These are phyloP conservation scores for Ophidiomyces ophidiicola DNA, from an alignment of 2,329 filamentous ascomycete genomes.

Conservation along the genomic window DNA sequence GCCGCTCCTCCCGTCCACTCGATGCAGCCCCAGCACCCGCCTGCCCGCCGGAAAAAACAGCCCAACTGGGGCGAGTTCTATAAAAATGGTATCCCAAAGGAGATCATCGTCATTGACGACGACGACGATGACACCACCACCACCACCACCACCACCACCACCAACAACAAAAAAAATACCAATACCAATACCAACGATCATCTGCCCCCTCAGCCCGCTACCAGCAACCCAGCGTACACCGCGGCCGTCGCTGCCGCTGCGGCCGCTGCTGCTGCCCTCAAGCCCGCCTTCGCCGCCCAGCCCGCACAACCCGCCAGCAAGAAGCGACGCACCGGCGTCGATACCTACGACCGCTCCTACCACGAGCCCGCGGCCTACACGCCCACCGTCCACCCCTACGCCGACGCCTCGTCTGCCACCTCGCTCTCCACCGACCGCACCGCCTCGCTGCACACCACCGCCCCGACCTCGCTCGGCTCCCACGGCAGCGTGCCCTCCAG, in stretches of 20 bases:
- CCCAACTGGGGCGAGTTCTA: slow-evolving; percentile 74
- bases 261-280: slow-evolving; percentile 19
- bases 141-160: slow-evolving; percentile 20
- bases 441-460: slow-evolving; percentile 73
- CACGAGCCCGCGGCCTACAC: slow-evolving; percentile 61
- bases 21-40: slow-evolving; percentile 27
- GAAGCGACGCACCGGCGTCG: slow-evolving; percentile 56
- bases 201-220: slow-evolving; percentile 13
- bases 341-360: slow-evolving; percentile 58
- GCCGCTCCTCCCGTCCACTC: slow-evolving; percentile 20
- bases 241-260: slow-evolving; percentile 18
- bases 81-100: slow-evolving; percentile 68
- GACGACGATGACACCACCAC: slow-evolving; percentile 39
- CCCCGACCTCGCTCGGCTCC: slow-evolving; percentile 73
- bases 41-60: slow-evolving; percentile 17
- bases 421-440: slow-evolving; percentile 75
- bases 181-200: slow-evolving; percentile 15
- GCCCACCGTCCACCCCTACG: slow-evolving; percentile 58
- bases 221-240: slow-evolving; percentile 1
- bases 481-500: slow-evolving; percentile 43
- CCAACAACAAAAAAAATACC: slow-evolving; percentile 11
- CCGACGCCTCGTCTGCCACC: slow-evolving; percentile 53
- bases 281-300: slow-evolving; percentile 4
- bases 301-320: slow-evolving; percentile 44
- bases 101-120: slow-evolving; percentile 70